Percentiles rank a stretch among this genome's conserved stretches.
phyloP scores from a whole-genome alignment of 2,329 filamentous ascomycete species.

The Ophiostoma sp. region DNA sequence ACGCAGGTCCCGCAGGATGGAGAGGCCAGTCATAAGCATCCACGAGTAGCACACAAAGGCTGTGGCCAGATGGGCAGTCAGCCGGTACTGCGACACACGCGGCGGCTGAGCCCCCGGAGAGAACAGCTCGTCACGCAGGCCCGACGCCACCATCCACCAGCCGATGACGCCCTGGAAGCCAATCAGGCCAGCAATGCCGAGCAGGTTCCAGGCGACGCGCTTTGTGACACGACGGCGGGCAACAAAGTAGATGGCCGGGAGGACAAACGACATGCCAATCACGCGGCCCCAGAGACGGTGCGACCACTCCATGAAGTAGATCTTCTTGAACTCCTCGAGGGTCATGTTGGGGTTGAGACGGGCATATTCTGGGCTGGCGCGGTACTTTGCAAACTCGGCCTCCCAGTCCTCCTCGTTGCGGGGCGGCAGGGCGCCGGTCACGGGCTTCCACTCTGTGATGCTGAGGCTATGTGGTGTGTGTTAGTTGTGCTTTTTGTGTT shows the following conservation, averaged over 20 bases:
- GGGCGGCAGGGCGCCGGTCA: constrained; percentile 88
- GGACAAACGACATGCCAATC: constrained; percentile 83
- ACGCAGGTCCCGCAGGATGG: constrained; percentile 75
- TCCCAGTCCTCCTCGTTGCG: constrained; percentile 81
- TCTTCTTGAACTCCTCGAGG: constrained; percentile 92
- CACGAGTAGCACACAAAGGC: constrained; percentile 92
- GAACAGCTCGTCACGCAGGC: constrained; percentile 93
- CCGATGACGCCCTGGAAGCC: constrained; percentile 94
- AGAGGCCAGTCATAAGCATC: constrained; percentile 88
- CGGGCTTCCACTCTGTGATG: constrained; percentile 98
- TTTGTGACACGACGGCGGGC: constrained; percentile 73
- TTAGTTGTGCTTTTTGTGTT: background rate
- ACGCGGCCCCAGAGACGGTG: constrained; percentile 93
- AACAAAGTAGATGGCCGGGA: constrained; percentile 88
- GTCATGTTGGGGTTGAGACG: constrained; percentile 92
- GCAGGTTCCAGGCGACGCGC: constrained; percentile 73
- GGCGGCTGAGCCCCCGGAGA: constrained; percentile 87
- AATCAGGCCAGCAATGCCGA: constrained; percentile 84
- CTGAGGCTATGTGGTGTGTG: constrained; percentile 55
- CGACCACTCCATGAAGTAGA: constrained; percentile 99
- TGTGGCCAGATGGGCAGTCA: constrained; percentile 84
- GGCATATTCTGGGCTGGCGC: constrained; percentile 87
- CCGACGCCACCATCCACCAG: constrained; percentile 99
- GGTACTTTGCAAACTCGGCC: constrained; percentile 89
- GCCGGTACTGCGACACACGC: constrained; percentile 89